Evolutionary conservation across 2,329 filamentous ascomycete genomes (phyloP).

Genomic region (Alternaria gaisen): DNA sequence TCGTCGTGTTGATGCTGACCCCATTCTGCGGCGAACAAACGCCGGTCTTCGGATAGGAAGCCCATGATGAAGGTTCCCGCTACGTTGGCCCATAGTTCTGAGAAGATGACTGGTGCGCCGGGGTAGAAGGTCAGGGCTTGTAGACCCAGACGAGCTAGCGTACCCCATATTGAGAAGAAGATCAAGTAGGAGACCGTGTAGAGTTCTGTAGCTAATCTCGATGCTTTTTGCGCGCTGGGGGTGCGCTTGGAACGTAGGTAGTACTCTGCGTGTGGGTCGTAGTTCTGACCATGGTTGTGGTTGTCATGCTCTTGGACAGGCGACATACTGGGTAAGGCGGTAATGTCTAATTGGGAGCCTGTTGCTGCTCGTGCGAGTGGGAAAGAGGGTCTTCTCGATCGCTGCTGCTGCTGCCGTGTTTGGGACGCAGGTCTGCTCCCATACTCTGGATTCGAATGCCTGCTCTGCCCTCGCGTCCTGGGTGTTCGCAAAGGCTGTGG

Average conservation of each 20-base stretch:
- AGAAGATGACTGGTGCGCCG: constrained; percentile 76
- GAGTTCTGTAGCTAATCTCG: constrained; percentile 50
- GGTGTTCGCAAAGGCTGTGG: constrained; percentile 8
- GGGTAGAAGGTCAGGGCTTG: constrained; percentile 82
- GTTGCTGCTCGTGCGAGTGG: constrained; percentile 16
- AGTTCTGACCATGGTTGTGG: background rate
- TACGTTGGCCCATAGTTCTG: constrained; percentile 88
- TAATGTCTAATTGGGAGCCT: constrained; percentile 35
- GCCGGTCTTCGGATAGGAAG: constrained; percentile 80
- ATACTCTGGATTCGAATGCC: constrained; percentile 11
- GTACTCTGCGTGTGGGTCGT: constrained; percentile 12
- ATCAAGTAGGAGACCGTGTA: constrained; percentile 82
- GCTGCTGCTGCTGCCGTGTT: constrained; percentile 8
- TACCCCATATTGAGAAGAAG: constrained; percentile 85
- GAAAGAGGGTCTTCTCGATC: constrained; percentile 20
- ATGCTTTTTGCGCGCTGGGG: constrained; percentile 24
- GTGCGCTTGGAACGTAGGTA: constrained; percentile 23
- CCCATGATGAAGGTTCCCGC: constrained; percentile 84
- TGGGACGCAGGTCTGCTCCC: constrained; percentile 12
- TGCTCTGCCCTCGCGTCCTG: constrained; percentile 12
- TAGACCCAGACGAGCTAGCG: constrained; percentile 81
- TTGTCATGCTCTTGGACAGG: constrained; percentile 12
- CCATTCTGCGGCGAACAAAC: constrained; percentile 76
- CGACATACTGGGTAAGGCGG: constrained; percentile 39
- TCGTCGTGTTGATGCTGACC: constrained; percentile 45